Conservation (phyloP, 2,329 filamentous ascomycete genomes). For the Falciphora oryzae region DNA sequence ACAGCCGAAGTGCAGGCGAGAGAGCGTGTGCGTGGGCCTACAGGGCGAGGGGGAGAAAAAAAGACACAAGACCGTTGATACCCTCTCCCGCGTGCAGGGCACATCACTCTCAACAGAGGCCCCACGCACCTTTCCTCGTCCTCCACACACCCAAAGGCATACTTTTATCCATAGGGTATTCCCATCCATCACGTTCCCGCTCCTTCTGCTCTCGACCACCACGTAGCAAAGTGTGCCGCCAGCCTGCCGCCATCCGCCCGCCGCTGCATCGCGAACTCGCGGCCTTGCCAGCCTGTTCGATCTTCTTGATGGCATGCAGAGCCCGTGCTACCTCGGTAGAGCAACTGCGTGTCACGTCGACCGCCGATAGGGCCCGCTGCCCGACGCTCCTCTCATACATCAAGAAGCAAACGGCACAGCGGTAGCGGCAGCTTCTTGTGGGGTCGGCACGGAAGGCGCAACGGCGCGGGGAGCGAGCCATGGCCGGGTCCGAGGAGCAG, state of each 20-base stretch:
- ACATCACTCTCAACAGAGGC: background rate
- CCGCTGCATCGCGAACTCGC: background rate
- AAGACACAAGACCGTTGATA: conserved; percentile 8
- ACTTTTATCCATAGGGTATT: background rate
- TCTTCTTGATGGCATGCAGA: background rate
- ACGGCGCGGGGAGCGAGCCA: conserved; percentile 11
- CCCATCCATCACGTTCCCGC: background rate
- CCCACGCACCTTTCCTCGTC: background rate
- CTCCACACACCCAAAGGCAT: background rate
- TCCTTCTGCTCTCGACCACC: background rate
- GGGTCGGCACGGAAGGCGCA: background rate
- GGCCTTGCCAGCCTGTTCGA: background rate
- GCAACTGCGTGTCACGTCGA: background rate
- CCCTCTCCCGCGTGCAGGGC: background rate
- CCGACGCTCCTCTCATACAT: background rate
- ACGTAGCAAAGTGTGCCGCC: background rate
- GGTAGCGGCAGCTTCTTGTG: background rate
- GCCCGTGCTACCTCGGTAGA: background rate
- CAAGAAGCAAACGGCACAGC: background rate
- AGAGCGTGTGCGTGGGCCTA: background rate
- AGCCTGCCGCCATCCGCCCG: background rate
- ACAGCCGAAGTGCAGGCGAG: background rate
- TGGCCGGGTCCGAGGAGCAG: conserved; percentile 24
- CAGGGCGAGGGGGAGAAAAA: conserved; percentile 13
- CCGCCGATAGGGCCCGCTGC: background rate